These are phyloP conservation scores for Cladophialophora chaetospira DNA, from an alignment of 2,329 filamentous ascomycete species.

Conservation along the genomic window DNA sequence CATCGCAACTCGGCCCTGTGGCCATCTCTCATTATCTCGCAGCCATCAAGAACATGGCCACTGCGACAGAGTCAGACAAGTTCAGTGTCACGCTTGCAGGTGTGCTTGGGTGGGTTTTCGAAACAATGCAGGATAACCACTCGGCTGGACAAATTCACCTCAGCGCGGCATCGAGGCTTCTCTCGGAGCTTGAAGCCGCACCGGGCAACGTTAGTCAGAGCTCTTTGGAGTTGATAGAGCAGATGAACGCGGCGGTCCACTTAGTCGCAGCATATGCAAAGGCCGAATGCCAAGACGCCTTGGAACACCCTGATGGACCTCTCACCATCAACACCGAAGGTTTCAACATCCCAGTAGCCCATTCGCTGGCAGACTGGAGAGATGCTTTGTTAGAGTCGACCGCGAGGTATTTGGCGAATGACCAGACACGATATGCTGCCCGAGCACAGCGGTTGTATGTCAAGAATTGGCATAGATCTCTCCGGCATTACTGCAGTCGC, in stretches of 20 bases:
- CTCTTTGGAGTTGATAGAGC: background rate
- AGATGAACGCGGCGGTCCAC: background rate
- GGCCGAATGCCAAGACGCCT: background rate
- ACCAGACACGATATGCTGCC: conserved; percentile 1
- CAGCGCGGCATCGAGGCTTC: conserved; percentile 1
- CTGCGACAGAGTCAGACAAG: background rate
- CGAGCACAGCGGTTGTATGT: conserved; percentile 5
- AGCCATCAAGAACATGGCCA: conserved; percentile 11
- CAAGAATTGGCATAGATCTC: conserved; percentile 6
- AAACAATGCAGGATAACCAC: conserved; percentile 11
- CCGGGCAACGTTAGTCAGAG: background rate
- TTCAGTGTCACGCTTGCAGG: conserved; percentile 1
- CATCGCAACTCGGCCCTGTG: background rate
- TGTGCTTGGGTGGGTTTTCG: conserved; percentile 15
- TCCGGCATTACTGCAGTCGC: conserved; percentile 3
- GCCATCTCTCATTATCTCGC: conserved; percentile 13
- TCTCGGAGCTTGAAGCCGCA: conserved; percentile 1
- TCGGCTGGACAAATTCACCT: conserved; percentile 5
- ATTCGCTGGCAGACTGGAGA: background rate
- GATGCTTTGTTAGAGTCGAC: conserved; percentile 1
- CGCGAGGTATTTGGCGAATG: background rate
- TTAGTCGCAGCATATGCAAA: background rate
- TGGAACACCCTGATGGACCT: background rate
- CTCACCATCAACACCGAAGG: no score
- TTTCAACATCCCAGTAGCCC: background rate